Evolutionary conservation across 306 rosid species (phyloP), one percentile per base, ranked within the genome.

Genomic region (Quercus alba): DNA sequence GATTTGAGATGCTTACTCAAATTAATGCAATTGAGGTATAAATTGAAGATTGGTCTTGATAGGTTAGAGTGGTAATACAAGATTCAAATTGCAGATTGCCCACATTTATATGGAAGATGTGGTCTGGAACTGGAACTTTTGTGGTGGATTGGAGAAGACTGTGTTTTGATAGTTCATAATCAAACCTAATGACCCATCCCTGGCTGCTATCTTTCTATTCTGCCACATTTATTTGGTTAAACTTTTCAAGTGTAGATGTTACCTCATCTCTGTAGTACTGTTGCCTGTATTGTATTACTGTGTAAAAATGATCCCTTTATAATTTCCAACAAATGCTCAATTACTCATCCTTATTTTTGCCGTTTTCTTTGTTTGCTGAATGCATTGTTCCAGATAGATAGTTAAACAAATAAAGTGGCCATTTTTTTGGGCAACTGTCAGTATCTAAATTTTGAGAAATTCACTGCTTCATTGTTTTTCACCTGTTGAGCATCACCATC

Each of bases 341-440:
- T 72, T 85, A 84, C 93, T 87, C 88, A 84, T 89, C 78, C 83
- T 49, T 86, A 70, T 83, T 84, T 83, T 87, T 63, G 58, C 71
- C 72, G 74, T 87, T 79, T 67, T 8, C 44, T 81, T 66, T 78
- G 66, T 82, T 56, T 78, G 79, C 80, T 64, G 67, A 67, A 51
- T 83, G 88, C 81, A 78, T 80, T 80, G 78, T 82, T 84, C 87
- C 85, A 56, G 82, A 84, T 86, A 78, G 86, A 77, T 85, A 86
- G 89, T 83, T 84, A 83, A 80, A 79, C 89, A 75, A 86, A 66
- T 85, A 77, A 84, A 89, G 83, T 85, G 83, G 85, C 86, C 90
- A 71, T 75, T 76, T 78, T 81, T 86, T 72, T 63, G 80, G 81
- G 81, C 70, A 70, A 89, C 86, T 84, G 41, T 84, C 54, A 2